Base-by-base conservation (phyloP, 139 green algal genomes). In the Zygnema cylindricum region DNA sequence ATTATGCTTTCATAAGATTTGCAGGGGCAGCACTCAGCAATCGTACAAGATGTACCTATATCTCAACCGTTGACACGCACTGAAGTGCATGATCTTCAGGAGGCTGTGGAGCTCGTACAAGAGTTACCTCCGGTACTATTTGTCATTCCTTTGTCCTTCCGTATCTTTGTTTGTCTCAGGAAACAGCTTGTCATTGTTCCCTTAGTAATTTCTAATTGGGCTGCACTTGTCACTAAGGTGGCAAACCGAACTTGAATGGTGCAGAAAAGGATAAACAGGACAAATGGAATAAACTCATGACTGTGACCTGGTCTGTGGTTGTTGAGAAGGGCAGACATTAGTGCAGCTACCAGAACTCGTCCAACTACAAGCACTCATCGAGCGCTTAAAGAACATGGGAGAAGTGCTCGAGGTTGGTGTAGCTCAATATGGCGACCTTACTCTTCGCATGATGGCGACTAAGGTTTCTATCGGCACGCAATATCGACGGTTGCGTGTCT, bases 1-100 rank as follows among this genome's bases (percentile, higher is more conserved):
- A n/a, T n/a, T 21, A 40, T 22, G 22, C 21, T 21, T 43, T 81
- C 73, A 81, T 21, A 21, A 22, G 21, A 76, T 21, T 49, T 84
- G 79, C 88, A 92, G 88, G 88, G 88, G 30, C 30, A 89, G n/a
- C 23, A 42, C 2, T 43, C 83, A 0, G 86, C 85, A n/a, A 43
- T 90, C 3, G 33, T 92, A n/a, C 88, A 92, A 55, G 88, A 92
- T 32, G 69, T 92, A 7, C 88, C 88, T 42, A 90, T 92, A 40
- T 76, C 38, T 1, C n/a, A 88, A 36, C 88, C 88, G 11, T 73
- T 92, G 30, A 33, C 82, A 21, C 84, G 88, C 1, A 69, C 82
- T 43, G 85, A 89, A 41, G 33, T 92, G 1, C 35, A 86, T 1
- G 83, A 90, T 32, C 83, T 92, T 69, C 84, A 92, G 57, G 69